A percentile compares a stretch with the other conserved stretches of the same genome.
Evolutionary conservation across 2,329 filamentous ascomycete genomes (phyloP).

Genomic region (Xylaria polymorpha): DNA sequence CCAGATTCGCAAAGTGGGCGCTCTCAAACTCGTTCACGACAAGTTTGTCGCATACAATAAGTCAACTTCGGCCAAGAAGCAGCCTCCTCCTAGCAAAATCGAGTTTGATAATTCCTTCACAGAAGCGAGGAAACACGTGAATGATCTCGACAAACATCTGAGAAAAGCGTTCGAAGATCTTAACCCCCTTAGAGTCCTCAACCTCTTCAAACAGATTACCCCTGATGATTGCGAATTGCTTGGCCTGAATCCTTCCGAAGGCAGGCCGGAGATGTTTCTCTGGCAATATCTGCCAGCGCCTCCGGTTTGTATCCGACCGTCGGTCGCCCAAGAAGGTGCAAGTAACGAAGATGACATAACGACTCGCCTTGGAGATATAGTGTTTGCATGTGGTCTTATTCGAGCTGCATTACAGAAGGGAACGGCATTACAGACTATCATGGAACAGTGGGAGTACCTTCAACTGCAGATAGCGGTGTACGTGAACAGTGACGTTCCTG

Average conservation of each 20-base stretch:
- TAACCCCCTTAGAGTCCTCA: constrained; percentile 87
- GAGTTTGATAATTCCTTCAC: constrained; percentile 88
- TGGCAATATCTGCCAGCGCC: constrained; percentile 97
- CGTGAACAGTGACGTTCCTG: constrained; percentile 95
- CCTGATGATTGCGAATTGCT: constrained; percentile 90
- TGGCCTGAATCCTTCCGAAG: constrained; percentile 86
- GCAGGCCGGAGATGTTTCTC: constrained; percentile 94
- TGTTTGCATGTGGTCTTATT: constrained; percentile 90
- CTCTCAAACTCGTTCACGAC: constrained; percentile 95
- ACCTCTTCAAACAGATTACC: constrained; percentile 89
- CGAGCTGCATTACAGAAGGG: constrained; percentile 84
- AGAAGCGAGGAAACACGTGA: constrained; percentile 79
- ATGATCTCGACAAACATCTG: constrained; percentile 89
- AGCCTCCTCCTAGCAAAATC: constrained; percentile 82
- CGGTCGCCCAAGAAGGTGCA: constrained; percentile 90
- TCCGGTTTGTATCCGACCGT: constrained; percentile 92
- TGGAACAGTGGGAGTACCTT: constrained; percentile 98
- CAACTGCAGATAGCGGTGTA: constrained; percentile 97
- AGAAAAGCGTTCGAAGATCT: constrained; percentile 95
- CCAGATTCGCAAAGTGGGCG: constrained; percentile 88
- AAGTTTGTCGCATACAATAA: constrained; percentile 90
- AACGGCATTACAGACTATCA: constrained; percentile 85
- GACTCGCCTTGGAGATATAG: constrained; percentile 95
- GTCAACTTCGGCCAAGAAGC: constrained; percentile 87
- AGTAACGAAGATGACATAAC: constrained; percentile 98